Conservation (phyloP, 352 stramenopile species). For the Discostella stelligera region DNA sequence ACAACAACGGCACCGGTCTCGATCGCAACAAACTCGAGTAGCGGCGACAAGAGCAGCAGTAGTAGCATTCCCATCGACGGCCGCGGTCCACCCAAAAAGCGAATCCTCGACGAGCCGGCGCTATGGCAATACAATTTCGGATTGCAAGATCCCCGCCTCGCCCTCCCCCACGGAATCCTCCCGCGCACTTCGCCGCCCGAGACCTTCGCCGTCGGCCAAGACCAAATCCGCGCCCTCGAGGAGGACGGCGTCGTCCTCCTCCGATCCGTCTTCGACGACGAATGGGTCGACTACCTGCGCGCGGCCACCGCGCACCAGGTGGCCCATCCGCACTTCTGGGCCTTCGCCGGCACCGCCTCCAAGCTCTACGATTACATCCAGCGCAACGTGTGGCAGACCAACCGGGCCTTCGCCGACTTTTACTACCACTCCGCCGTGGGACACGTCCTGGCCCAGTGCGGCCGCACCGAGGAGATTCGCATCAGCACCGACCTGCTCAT, state of each 20-base stretch:
- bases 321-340: slow-evolving; percentile 81
- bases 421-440: slow-evolving; percentile 83
- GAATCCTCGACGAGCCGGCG: slow-evolving; percentile 76
- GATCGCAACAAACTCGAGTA: neutral
- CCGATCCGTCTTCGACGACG: slow-evolving; percentile 74
- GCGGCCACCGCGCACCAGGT: slow-evolving; percentile 75
- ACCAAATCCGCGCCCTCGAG: slow-evolving; percentile 77
- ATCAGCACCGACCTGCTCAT: slow-evolving; percentile 83
- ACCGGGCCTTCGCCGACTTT: slow-evolving; percentile 81
- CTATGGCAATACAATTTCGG: slow-evolving; percentile 85
- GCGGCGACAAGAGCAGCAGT: too few relatives aligned
- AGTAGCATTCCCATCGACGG: neutral
- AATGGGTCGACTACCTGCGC: slow-evolving; percentile 82
- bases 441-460: slow-evolving; percentile 76
- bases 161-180: slow-evolving; percentile 70
- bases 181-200: slow-evolving; percentile 64
- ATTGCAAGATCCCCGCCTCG: slow-evolving; percentile 71
- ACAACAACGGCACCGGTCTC: too few relatives aligned
- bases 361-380: slow-evolving; percentile 85
- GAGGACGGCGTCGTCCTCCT: slow-evolving; percentile 81
- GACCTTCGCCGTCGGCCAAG: slow-evolving; percentile 66
- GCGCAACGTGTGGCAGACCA: slow-evolving; percentile 84
- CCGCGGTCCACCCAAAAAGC: slow-evolving; percentile 26
- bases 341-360: slow-evolving; percentile 81
- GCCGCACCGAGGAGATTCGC: slow-evolving; percentile 74